Conservation (phyloP, 352 stramenopile species). For the Globisporangium megalacanthum region DNA sequence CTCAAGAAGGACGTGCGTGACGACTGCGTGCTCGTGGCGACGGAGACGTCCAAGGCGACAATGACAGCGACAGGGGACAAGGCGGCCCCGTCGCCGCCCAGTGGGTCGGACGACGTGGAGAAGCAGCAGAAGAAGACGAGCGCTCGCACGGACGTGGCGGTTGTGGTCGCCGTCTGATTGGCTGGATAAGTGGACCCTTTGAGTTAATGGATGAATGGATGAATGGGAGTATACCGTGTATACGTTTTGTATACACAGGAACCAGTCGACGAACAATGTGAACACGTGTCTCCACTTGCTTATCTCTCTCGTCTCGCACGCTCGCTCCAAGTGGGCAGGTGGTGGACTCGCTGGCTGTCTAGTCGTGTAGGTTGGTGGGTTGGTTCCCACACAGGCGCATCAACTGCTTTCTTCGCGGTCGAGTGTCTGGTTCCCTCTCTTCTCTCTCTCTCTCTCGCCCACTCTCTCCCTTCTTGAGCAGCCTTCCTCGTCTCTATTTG, state of each 20-base stretch:
- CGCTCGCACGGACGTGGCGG: no score
- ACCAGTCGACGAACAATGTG: no score
- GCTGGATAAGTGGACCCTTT: no score
- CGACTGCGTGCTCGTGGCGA: conserved; percentile 42
- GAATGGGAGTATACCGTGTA: no score
- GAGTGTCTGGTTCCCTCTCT: neutral
- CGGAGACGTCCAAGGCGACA: conserved; percentile 21
- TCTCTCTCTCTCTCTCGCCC: neutral
- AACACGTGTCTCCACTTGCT: neutral
- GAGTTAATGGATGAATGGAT: no score
- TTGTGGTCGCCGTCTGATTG: no score
- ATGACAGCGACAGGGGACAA: conserved; percentile 5
- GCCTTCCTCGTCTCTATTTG: conserved; percentile 12
- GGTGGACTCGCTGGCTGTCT: neutral
- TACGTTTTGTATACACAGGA: no score
- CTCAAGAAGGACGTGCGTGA: conserved; percentile 80
- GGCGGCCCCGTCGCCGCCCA: neutral
- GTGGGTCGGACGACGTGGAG: conserved; percentile 2
- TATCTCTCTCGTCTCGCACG: no score
- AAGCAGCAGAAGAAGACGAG: neutral
- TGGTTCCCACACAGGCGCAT: neutral
- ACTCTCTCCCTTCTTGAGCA: neutral
- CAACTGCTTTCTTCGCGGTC: neutral
- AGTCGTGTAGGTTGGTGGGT: neutral
- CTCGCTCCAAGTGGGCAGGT: neutral